Evolutionary conservation across 371 early-diverging fungal genomes (phyloP), one percentile per base, ranked within the genome.

Genomic region (Actinomortierella wolfii): DNA sequence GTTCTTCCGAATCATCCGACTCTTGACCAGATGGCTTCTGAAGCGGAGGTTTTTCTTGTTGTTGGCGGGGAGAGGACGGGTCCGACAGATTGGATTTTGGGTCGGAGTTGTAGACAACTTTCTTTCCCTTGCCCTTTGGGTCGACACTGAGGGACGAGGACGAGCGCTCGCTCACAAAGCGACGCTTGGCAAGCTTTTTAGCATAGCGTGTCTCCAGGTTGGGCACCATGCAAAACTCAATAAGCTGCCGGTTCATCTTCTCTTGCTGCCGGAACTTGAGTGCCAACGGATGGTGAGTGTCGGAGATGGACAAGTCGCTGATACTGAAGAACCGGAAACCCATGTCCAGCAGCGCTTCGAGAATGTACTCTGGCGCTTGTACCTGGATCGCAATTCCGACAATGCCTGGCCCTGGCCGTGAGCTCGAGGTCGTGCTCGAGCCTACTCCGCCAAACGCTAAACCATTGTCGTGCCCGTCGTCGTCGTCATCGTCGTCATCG

Each of bases 161-260:
- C 11, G 34, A 34, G 7, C 34, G 34, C 34, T 34, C 34, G 34
- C 34, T 34, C 4, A 34, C 34, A 34, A 34, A 34, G 34, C 34
- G 34, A 34, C 34, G 34, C 34, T 34, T 34, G 11, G 34, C 34
- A 11, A 34, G 34, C 34, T 34, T 34, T 11, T 34, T 34, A 11
- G 34, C 34, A 34, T 34, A 11, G 20, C 2, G 3, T 47, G 21
- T 18, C 47, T 47, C 47, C 18, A 53, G 3, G 43, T 56, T 59
- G 0, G 67, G 67, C 8, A 56, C 73, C 74, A 73, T 73, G 21
- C 67, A 73, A 42, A 73, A 73, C 57, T 73, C 64, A 34, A 73
- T 67, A 46, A 73, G 17, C 48, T 56, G 60, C 7, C 67, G 47
- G 17, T 73, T 73, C 54, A 60, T 45, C 29, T 47, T 62, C 23